phyloP scores from a whole-genome alignment of 768 basidiomycete genomes.

The Filobasidium wieringae region DNA sequence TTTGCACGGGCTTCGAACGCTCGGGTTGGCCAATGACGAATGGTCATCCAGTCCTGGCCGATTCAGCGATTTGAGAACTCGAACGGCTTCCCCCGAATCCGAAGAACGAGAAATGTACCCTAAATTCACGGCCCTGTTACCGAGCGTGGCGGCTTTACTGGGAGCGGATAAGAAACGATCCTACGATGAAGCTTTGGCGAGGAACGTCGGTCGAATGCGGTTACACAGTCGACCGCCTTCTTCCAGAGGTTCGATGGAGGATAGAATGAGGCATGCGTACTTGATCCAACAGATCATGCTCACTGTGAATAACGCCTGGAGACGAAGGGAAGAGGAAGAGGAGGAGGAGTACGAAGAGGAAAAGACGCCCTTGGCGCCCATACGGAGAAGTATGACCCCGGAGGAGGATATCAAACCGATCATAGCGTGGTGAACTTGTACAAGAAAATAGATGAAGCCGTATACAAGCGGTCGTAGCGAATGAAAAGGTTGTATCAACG shows the following conservation, averaged over 20 bases:
- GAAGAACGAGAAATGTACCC: no score
- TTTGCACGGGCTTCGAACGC: not conserved
- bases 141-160: not conserved
- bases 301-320: conserved; percentile 29
- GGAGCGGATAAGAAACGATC: not conserved
- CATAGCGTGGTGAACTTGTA: not conserved
- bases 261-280: conserved; percentile 22
- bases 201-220: not conserved
- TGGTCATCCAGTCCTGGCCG: not conserved
- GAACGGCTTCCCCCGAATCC: not conserved
- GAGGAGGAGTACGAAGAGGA: conserved; percentile 5
- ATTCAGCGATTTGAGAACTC: not conserved
- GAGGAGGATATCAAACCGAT: not conserved
- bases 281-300: conserved; percentile 29
- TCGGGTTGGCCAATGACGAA: not conserved
- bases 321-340: conserved; percentile 5
- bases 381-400: not conserved
- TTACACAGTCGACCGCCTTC: not conserved
- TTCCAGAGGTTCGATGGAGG: conserved; percentile 5
- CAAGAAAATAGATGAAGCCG: no score
- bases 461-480: no score
- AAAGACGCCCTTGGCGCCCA: not conserved
- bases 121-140: not conserved
- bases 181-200: not conserved
- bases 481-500: no score